Evolutionary conservation across 1,284 basidiomycete genomes (phyloP), one percentile per base, ranked within the genome.

Genomic region (Pseudozyma thailandica): DNA sequence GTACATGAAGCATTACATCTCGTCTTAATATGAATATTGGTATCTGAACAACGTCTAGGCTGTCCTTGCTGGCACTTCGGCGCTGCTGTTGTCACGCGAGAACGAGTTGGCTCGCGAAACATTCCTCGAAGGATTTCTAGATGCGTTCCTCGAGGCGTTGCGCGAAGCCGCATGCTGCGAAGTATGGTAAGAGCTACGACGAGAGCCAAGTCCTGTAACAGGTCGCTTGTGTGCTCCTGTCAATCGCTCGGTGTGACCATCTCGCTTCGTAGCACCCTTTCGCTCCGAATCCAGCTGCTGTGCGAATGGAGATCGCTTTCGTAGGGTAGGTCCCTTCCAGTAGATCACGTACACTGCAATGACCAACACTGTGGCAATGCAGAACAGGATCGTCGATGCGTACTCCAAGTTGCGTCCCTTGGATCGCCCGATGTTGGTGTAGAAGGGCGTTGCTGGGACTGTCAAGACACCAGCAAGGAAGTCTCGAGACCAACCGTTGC

Each of bases 271-370:
- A 4, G 52, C 56, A 8, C 37, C 38, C 43, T 59, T 55, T 18
- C 59, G 55, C 27, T 63, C 53, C 6, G 46, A 31, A 16, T 55
- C 20, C 33, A 64, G 66, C 46, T 70, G 56, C 56, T 63, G 60
- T 4, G 60, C 66, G 23, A 70, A 63, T 3, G 56, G 66, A 15
- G 66, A 70, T 38, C 66, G 60, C 47, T 70, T 70, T 45, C 66
- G 66, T 10, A 70, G 45, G 20, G 51, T 51, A 8, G 66, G 66
- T 38, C 85, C 85, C 31, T 85, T 78, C 68, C 68, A 83, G 68
- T 85, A 85, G 77, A 85, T 84, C 33, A 85, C 70, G 61, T 82
- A 85, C 31, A 85, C 82, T 2, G 85, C 84, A 21, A 83, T 75
- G 3, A 80, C 79, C 31, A 85, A 78, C 41, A 84, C 37, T 1